Base-by-base conservation (phyloP, 495 filamentous ascomycete genomes). In the Sordaria brevicollis region DNA sequence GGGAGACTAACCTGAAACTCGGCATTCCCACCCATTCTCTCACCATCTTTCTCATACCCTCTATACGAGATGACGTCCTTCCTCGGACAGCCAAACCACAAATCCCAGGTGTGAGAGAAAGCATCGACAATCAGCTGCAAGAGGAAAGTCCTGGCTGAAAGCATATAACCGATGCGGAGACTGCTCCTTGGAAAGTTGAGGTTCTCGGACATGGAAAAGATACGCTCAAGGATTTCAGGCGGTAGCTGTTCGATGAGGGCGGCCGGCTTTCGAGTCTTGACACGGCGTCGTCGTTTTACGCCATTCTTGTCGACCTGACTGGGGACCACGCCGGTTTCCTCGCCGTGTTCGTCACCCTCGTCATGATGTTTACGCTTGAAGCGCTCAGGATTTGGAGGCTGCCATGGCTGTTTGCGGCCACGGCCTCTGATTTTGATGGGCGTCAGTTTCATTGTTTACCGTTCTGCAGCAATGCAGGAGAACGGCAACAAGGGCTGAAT, bases 171-270 rank as follows among this genome's bases (percentile, higher is more conserved):
- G 31, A 84, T 71, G 41, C 73, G 75, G 31, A 70, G 77, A 67
- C 78, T 80, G 43, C 76, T 75, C 21, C 74, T 75, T 2, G 81
- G 71, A 7, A 84, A 72, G 68, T 80, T 77, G 66, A 78, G 21
- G 62, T 84, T 83, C 67, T 74, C 74, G 13, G 80, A 82, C 33
- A 78, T 57, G 73, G 74, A 71, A 21, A 82, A 76, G 68, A 84
- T 82, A 3, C 41, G 74, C 72, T 82, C 80, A n/a, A 84, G 75
- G 19, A 84, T 74, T 69, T 84, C 82, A 35, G 76, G 65, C 1
- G 82, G 82, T 11, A 84, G 70, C 35, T 66, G 71, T 74, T 83
- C 80, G 5, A 84, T 72, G 19, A 65, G 65, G 0, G 80, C 78
- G 1, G 75, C 74, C 10, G 57, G 65, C 41, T 71, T 75, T 66